Evolutionary conservation across 2,329 filamentous ascomycete genomes (phyloP), one percentile per base, ranked within the genome.

Genomic region (Nannizziopsis arthrosporioides): DNA sequence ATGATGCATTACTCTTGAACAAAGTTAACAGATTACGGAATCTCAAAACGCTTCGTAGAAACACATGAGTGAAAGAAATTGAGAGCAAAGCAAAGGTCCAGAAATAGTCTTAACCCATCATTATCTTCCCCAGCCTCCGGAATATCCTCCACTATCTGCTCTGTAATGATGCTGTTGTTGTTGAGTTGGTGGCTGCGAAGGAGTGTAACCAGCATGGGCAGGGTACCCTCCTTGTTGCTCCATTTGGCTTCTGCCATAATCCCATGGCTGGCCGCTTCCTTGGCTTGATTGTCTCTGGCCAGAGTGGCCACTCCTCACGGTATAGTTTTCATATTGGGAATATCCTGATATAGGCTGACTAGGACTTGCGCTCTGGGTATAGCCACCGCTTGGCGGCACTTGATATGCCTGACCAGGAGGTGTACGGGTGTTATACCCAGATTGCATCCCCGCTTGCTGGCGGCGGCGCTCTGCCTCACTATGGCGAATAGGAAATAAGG

Each of bases 401-500:
- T 44, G 50, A 38, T 52, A 44, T 31, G 48, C 43, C 27, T 49
- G 50, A n/a, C 47, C 50, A 34, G 42, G 50, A 9, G 47, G 47
- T 14, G 39, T 49, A 35, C 18, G 50, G 50, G 18, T 47, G 27
- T 27, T 43, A 32, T 42, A 43, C 31, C 30, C 46, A 14, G 18
- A 15, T 36, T 47, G 45, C 37, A 41, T 41, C 14, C 30, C 37
- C 31, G 37, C 39, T 22, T 30, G 43, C 27, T 45, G 47, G 44
- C 37, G 22, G 15, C 37, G 44, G 15, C 47, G 47, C 48, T 53
- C 49, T 40, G 49, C 51, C 12, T 53, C 51, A 17, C 47, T 43
- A 47, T 55, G 42, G 15, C 51, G 48, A 2, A 40, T 42, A 14
- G 53, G 53, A 37, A 55, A 55, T 17, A 53, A 22, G 1, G 53